phyloP scores from a whole-genome alignment of 106 monocot species.

The Allium cepa region DNA sequence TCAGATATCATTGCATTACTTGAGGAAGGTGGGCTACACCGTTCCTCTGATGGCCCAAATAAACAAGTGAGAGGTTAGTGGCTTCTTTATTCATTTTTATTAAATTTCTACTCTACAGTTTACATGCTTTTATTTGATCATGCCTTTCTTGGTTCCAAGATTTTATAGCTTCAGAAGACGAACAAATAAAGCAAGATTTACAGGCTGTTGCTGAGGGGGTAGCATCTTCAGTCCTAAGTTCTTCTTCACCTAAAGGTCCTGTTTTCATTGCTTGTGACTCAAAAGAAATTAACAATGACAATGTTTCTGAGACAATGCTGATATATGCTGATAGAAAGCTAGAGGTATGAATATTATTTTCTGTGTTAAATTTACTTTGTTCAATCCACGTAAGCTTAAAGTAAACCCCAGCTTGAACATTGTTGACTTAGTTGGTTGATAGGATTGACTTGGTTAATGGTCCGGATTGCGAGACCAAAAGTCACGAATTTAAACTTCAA shows the following conservation, averaged over 20 bases:
- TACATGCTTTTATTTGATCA: neutral
- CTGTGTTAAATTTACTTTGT: neutral
- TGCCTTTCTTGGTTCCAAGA: neutral
- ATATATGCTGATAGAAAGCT: conserved; percentile 12
- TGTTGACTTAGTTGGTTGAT: no score
- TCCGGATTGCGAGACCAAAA: no score
- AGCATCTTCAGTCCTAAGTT: conserved; percentile 29
- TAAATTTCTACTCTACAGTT: neutral
- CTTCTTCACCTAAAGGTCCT: conserved; percentile 15
- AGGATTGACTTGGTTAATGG: no score
- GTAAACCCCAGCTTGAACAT: no score
- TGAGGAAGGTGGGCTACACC: conserved; percentile 44
- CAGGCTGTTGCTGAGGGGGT: conserved; percentile 38
- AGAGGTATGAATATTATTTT: conserved; percentile 22
- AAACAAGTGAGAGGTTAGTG: conserved; percentile 28
- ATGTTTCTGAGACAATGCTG: neutral
- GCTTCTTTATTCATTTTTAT: neutral
- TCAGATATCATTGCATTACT: conserved; percentile 19
- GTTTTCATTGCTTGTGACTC: conserved; percentile 5
- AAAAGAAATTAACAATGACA: conserved; percentile 5
- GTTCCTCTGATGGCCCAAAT: conserved; percentile 1
- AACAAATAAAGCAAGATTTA: conserved; percentile 24
- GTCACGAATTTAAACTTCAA: no score
- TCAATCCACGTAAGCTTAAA: no score
- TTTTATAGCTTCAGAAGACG: conserved; percentile 5